These are phyloP conservation scores for Rhytidiadelphus loreus DNA, from an alignment of 225 moss, liverwort and hornwort genomes.

Conservation along the genomic window DNA sequence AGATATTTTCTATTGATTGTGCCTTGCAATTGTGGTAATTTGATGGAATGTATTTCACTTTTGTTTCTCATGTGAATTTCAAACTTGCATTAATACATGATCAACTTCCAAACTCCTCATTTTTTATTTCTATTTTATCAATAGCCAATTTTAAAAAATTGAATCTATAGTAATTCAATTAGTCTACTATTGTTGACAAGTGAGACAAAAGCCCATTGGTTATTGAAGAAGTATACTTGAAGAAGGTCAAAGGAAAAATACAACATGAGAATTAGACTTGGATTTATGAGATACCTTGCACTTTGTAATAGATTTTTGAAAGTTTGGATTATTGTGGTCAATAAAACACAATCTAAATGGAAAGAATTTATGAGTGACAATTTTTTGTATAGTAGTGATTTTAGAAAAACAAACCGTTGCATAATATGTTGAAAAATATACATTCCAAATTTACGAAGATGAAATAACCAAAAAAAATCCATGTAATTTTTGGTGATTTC, in stretches of 20 bases:
- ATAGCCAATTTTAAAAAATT: background rate
- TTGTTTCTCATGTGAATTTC: background rate
- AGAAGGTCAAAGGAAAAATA: background rate
- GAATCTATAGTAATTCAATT: background rate
- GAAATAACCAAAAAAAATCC: background rate
- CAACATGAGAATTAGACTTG: background rate
- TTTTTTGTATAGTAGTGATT: background rate
- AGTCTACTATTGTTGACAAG: accelerated
- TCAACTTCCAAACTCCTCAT: background rate
- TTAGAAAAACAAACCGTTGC: accelerated
- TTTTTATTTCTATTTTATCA: background rate
- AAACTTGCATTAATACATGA: background rate
- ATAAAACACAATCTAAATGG: background rate
- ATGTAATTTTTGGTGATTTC: background rate
- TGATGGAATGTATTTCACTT: background rate
- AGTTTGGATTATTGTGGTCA: background rate
- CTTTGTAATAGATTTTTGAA: background rate
- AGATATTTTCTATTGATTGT: background rate
- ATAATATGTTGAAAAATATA: background rate
- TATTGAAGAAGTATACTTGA: background rate
- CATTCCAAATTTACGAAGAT: background rate
- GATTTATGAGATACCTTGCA: background rate
- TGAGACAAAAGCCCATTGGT: background rate
- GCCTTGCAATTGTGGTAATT: background rate
- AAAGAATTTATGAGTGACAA: background rate